These are phyloP conservation scores for Chrysosporium queenslandicum DNA, from an alignment of 2,329 filamentous ascomycete species.

Conservation along the genomic window DNA sequence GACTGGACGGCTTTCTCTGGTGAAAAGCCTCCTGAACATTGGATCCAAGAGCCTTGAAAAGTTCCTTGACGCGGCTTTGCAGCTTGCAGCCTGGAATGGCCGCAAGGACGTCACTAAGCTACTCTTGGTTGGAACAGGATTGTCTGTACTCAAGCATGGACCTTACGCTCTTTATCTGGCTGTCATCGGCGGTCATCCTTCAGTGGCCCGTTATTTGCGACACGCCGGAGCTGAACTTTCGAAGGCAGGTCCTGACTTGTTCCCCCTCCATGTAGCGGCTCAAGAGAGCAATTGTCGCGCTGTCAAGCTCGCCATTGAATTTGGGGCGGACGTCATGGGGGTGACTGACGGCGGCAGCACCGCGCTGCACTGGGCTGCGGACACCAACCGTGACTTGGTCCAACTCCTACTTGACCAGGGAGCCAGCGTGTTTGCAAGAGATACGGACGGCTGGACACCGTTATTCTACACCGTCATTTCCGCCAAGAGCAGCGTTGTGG, in stretches of 20 bases:
- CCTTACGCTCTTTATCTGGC: not conserved
- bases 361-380: not conserved
- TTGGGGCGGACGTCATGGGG: not conserved
- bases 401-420: not conserved
- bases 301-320: not conserved
- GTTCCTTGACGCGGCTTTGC: not conserved
- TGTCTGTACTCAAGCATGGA: not conserved
- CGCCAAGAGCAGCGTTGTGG: too few species aligned
- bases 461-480: not conserved
- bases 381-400: not conserved
- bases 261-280: not conserved
- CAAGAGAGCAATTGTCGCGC: too few species aligned
- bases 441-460: not conserved
- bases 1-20: not conserved
- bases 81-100: not conserved
- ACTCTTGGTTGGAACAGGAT: not conserved
- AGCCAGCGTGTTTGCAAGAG: not conserved
- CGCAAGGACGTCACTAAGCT: not conserved
- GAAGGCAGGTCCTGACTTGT: not conserved
- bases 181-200: not conserved
- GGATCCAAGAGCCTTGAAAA: not conserved
- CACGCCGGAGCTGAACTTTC: not conserved
- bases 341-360: not conserved
- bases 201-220: not conserved
- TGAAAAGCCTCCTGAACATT: not conserved